These are phyloP conservation scores for Mycosphaerelloides madeirae DNA, from an alignment of 2,329 filamentous ascomycete species.

Conservation along the genomic window DNA sequence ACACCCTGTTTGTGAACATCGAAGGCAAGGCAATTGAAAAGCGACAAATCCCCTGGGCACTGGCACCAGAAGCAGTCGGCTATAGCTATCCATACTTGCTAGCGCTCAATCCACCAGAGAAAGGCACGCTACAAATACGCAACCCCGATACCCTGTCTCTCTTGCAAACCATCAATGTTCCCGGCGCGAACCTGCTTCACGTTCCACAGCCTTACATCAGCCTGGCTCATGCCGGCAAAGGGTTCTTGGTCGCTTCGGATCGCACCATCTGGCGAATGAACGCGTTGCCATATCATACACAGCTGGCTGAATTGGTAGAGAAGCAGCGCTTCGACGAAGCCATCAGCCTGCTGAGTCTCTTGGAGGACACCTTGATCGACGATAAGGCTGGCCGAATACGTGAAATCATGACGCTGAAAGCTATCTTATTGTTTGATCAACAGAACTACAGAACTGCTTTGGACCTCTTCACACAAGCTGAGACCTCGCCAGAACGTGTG, in stretches of 20 bases:
- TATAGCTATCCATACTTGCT: conserved; percentile 97
- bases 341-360: conserved; percentile 78
- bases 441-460: conserved; percentile 80
- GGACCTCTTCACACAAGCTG: conserved; percentile 85
- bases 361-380: conserved; percentile 84
- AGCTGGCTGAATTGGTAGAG: conserved; percentile 75
- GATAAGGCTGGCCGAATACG: conserved; percentile 77
- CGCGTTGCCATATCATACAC: conserved; percentile 82
- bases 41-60: conserved; percentile 85
- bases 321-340: conserved; percentile 79
- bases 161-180: conserved; percentile 76
- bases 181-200: conserved; percentile 77
- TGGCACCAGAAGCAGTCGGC: conserved; percentile 82
- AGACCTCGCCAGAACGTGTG: conserved; percentile 83
- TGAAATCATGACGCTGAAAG: conserved; percentile 87
- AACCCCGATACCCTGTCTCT: conserved; percentile 90
- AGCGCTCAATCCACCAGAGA: conserved; percentile 74
- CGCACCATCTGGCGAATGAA: conserved; percentile 94
- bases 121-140: conserved; percentile 80
- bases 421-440: conserved; percentile 74
- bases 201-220: conserved; percentile 90
- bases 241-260: conserved; percentile 89
- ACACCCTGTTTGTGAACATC: conserved; percentile 84
- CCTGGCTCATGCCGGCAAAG: conserved; percentile 92
- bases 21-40: conserved; percentile 77